These are phyloP conservation scores for Penicillium goetzii DNA, from an alignment of 495 filamentous ascomycete species.

Conservation along the genomic window DNA sequence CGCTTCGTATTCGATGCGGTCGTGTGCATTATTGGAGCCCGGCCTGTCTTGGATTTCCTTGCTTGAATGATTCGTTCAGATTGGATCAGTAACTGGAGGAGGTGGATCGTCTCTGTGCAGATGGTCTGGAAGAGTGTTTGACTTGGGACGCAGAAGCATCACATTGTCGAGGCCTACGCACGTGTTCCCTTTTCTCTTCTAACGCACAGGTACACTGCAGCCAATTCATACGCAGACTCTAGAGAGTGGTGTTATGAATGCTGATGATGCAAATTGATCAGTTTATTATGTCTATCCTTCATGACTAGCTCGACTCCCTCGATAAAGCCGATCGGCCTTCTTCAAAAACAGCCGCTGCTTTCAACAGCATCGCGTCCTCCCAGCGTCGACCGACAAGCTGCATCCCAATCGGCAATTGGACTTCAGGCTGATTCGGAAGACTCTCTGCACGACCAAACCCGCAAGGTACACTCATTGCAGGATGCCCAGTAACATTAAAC, in stretches of 20 bases:
- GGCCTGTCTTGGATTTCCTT: not conserved
- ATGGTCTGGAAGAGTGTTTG: not conserved
- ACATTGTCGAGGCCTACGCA: not conserved
- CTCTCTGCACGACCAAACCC: constrained; percentile 42
- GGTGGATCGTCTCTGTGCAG: not conserved
- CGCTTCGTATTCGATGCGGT: not conserved
- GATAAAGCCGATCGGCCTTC: not conserved
- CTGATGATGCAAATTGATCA: not conserved
- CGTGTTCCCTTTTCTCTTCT: not conserved
- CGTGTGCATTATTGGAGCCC: not conserved
- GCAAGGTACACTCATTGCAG: constrained; percentile 56
- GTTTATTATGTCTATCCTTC: not conserved
- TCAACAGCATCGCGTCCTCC: constrained; percentile 41
- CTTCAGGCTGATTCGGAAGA: constrained; percentile 30
- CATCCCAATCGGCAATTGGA: constrained; percentile 58
- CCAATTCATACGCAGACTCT: not conserved
- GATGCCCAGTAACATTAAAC: constrained; percentile 61
- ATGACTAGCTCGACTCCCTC: not conserved
- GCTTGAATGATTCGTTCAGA: not conserved
- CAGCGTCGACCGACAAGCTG: constrained; percentile 58
- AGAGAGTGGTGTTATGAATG: too few relatives aligned
- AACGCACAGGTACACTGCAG: not conserved
- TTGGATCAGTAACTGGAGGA: not conserved
- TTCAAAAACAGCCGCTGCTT: constrained; percentile 33
- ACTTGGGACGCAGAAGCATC: not conserved